Percentiles rank a stretch among this genome's conserved stretches.
These are phyloP conservation scores for Garcia nutans DNA, from an alignment of 345 rosid species.

Conservation along the genomic window DNA sequence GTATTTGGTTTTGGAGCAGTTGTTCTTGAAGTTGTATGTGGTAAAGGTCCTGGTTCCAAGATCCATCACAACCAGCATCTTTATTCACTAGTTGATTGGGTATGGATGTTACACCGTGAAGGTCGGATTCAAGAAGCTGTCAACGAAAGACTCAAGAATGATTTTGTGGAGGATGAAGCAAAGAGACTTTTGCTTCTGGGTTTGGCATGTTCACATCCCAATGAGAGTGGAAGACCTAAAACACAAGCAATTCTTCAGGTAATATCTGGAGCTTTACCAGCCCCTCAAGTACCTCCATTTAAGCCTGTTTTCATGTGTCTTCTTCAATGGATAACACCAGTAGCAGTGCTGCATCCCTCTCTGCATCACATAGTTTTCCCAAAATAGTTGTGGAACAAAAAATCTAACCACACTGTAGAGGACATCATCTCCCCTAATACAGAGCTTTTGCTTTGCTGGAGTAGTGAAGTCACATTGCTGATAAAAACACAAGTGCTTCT, in stretches of 20 bases:
- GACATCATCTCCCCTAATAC: neutral
- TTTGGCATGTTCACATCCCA: constrained; percentile 48
- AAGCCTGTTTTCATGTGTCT: constrained; percentile 44
- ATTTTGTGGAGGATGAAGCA: constrained; percentile 30
- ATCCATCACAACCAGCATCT: constrained; percentile 27
- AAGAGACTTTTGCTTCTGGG: constrained; percentile 40
- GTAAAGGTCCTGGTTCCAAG: constrained; percentile 27
- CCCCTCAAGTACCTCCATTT: constrained; percentile 41
- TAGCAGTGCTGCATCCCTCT: constrained; percentile 2
- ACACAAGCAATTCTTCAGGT: constrained; percentile 36
- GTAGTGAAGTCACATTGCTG: neutral
- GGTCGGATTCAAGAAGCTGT: constrained; percentile 37
- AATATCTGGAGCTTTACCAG: constrained; percentile 32
- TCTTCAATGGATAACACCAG: constrained; percentile 6
- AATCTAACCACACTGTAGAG: neutral
- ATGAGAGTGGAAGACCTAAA: constrained; percentile 33
- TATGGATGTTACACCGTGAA: constrained; percentile 42
- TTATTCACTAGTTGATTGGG: constrained; percentile 43
- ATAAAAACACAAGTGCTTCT: neutral
- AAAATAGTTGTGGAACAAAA: neutral
- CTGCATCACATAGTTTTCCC: constrained; percentile 19
- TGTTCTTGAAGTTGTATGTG: constrained; percentile 43
- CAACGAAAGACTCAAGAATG: constrained; percentile 30
- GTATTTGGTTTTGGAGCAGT: constrained; percentile 49
- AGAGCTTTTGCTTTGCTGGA: neutral